Conservation (phyloP, 2,329 filamentous ascomycete genomes). For the Rosellinia necatrix region DNA sequence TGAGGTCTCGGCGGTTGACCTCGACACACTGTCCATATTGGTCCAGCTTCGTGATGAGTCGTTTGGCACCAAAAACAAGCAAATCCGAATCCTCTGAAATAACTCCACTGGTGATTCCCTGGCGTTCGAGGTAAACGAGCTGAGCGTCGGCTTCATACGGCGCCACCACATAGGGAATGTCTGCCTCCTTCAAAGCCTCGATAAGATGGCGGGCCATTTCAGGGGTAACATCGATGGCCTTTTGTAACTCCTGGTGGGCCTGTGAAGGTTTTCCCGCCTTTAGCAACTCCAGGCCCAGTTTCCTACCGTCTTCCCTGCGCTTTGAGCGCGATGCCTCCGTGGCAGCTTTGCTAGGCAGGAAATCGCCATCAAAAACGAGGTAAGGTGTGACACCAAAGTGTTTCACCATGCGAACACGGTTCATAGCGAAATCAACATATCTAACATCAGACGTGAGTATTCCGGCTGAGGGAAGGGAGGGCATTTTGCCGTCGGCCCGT, state of each 20-base stretch:
- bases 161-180: conserved; percentile 87
- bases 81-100: conserved; percentile 96
- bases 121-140: conserved; percentile 87
- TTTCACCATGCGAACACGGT: conserved; percentile 89
- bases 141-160: conserved; percentile 99
- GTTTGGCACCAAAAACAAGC: conserved; percentile 90
- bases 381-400: conserved; percentile 95
- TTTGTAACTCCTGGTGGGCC: conserved; percentile 87
- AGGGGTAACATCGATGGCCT: conserved; percentile 92
- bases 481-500: too few species aligned
- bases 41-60: conserved; percentile 90
- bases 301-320: conserved; percentile 76
- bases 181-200: conserved; percentile 81
- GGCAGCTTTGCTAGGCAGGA: conserved; percentile 86
- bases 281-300: conserved; percentile 76
- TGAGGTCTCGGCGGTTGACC: conserved; percentile 87
- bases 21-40: conserved; percentile 92
- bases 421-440: conserved; percentile 88
- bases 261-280: conserved; percentile 79
- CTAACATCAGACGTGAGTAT: conserved; percentile 48
- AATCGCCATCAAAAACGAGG: conserved; percentile 94
- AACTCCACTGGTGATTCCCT: conserved; percentile 83
- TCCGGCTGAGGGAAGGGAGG: too few species aligned
- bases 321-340: conserved; percentile 81
- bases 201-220: conserved; percentile 93